Evolutionary conservation across 225 moss, liverwort and hornwort genomes (phyloP).

Genomic region (Asterella californica): DNA sequence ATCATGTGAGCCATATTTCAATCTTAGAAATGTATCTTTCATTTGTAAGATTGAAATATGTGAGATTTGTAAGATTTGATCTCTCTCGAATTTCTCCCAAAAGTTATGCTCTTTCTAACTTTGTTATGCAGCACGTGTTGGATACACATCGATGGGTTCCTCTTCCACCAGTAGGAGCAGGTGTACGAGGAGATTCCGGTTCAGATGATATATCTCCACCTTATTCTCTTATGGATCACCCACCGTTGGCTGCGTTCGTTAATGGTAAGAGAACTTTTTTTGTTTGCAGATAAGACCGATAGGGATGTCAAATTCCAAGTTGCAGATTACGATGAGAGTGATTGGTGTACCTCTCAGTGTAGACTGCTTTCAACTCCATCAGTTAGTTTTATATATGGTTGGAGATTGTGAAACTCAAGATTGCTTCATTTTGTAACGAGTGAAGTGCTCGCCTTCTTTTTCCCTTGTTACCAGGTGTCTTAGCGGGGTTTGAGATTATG

Average conservation of each 20-base stretch:
- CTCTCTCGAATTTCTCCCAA: neutral
- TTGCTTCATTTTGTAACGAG: neutral
- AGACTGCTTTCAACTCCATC: neutral
- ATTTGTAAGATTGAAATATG: neutral
- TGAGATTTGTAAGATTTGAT: neutral
- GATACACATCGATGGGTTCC: constrained; percentile 97
- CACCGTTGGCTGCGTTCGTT: constrained; percentile 83
- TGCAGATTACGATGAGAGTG: neutral
- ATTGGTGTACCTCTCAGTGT: neutral
- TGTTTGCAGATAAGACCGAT: constrained; percentile 1
- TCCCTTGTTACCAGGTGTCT: neutral
- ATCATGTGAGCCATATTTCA: neutral
- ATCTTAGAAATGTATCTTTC: neutral
- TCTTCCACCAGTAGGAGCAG: constrained; percentile 74
- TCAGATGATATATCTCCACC: constrained; percentile 79
- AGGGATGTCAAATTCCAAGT: neutral
- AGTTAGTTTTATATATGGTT: neutral
- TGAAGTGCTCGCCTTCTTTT: neutral
- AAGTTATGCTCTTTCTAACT: neutral
- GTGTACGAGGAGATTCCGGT: constrained; percentile 55
- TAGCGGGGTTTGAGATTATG: neutral
- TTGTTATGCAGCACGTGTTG: constrained; percentile 72
- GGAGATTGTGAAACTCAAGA: neutral
- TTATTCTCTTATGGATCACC: constrained; percentile 97
- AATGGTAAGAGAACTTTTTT: constrained; percentile 51